These are phyloP conservation scores for Rhizopogon rudus DNA, from an alignment of 768 basidiomycete species.

Conservation along the genomic window DNA sequence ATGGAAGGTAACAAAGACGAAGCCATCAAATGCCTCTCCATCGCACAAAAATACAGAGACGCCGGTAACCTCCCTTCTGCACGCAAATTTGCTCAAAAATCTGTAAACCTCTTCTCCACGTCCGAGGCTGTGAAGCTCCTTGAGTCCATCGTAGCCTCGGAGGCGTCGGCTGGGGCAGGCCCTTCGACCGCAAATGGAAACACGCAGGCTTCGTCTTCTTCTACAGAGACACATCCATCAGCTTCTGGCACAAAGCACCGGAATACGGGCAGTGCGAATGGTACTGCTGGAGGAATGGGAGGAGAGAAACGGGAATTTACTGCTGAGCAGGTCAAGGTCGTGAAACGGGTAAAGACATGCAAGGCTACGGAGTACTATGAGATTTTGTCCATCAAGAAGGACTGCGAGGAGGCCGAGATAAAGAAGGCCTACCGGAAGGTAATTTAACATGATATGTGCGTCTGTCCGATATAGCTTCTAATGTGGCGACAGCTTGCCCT, in stretches of 20 bases:
- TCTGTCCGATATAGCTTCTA: conserved; percentile 2
- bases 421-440: conserved; percentile 98
- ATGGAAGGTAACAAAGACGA: conserved; percentile 94
- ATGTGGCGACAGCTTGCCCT: conserved; percentile 62
- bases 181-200: conserved; percentile 31
- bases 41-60: conserved; percentile 72
- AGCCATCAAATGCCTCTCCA: conserved; percentile 73
- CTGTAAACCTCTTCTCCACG: conserved; percentile 75
- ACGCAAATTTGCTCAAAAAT: conserved; percentile 87
- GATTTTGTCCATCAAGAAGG: conserved; percentile 74
- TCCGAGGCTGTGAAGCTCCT: conserved; percentile 69
- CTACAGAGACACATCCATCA: conserved; percentile 68
- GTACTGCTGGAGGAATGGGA: conserved; percentile 58
- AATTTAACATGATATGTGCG: conserved; percentile 15
- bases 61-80: conserved; percentile 72
- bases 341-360: conserved; percentile 81
- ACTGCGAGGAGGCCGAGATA: conserved; percentile 78
- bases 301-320: conserved; percentile 85
- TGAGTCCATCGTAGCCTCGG: conserved; percentile 56
- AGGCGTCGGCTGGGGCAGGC: conserved; percentile 36
- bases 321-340: conserved; percentile 73
- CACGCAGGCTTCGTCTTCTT: conserved; percentile 40
- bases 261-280: conserved; percentile 33
- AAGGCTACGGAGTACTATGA: conserved; percentile 92
- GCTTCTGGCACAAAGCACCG: conserved; percentile 69